Evolutionary conservation across 2,329 filamentous ascomycete species (phyloP).

Genomic region (Penicillium aurantiogriseum): DNA sequence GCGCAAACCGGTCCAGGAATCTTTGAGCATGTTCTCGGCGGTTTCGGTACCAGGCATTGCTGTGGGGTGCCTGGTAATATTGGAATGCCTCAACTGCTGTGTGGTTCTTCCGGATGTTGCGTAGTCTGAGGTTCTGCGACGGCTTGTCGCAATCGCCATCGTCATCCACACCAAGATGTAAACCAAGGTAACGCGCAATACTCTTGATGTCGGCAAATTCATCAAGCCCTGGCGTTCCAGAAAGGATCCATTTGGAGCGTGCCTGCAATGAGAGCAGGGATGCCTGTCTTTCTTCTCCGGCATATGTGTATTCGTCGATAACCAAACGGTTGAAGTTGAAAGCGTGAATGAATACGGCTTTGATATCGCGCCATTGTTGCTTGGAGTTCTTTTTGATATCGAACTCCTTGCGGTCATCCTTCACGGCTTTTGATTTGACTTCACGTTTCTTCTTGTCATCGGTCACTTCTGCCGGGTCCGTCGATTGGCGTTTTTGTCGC

Average conservation of each 20-base stretch:
- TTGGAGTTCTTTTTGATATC: conserved; percentile 13
- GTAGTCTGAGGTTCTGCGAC: conserved; percentile 49
- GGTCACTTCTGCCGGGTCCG: neutral
- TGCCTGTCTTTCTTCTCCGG: conserved; percentile 44
- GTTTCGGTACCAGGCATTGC: conserved; percentile 52
- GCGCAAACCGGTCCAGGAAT: conserved; percentile 56
- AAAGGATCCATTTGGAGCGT: conserved; percentile 60
- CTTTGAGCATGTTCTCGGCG: conserved; percentile 54
- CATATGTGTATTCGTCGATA: conserved; percentile 65
- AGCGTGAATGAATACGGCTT: conserved; percentile 53
- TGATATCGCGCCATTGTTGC: conserved; percentile 28
- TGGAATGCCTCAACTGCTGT: conserved; percentile 56
- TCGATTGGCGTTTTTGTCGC: neutral
- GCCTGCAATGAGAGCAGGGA: conserved; percentile 49
- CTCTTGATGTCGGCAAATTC: conserved; percentile 60
- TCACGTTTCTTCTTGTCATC: conserved; percentile 12
- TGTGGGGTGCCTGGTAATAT: conserved; percentile 50
- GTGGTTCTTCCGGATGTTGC: conserved; percentile 23
- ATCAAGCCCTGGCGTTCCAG: conserved; percentile 59
- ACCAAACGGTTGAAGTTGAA: conserved; percentile 62
- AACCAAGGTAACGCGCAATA: conserved; percentile 56
- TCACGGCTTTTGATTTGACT: neutral
- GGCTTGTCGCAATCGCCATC: conserved; percentile 45
- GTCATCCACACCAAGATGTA: conserved; percentile 56
- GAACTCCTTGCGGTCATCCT: conserved; percentile 26